Evolutionary conservation across 352 stramenopile species (phyloP), one percentile per base, ranked within the genome.

Genomic region (Globisporangium spinosum): DNA sequence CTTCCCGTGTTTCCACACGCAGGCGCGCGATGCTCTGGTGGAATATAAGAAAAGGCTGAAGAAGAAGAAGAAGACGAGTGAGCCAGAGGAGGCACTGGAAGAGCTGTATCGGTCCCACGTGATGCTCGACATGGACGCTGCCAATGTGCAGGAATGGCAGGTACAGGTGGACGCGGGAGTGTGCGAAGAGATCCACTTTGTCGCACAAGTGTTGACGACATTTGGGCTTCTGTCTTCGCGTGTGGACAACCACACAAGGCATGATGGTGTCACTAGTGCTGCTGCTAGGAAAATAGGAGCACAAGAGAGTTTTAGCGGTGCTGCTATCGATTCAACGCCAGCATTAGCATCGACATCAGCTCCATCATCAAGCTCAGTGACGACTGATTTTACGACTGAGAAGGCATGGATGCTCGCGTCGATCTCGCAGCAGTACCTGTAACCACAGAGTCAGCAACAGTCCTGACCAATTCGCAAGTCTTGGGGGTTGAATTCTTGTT

Each of bases 341-440:
- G 17, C 20, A 49, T 5, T n/a, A 38, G 56, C 23, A 53, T 0
- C 23, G n/a, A 3, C 38, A 13, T 5, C 49, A 59, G 55, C 23
- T 27, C 9, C 43, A 2, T 20, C 40, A 15, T 5, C 29, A 0
- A 32, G 7, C 29, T 38, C 32, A 12, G 32, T 10, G 5, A 10
- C 32, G 8, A 38, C 5, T 10, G 58, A 66, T 17, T 77, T 77
- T 27, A 73, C 65, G 0, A 62, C 71, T 22, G 53, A 77, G 43
- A 82, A 76, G 58, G 75, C 75, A 23, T 82, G 75, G 75, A 76
- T 82, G 70, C 60, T 82, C 25, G 70, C 75, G 13, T 65, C 75
- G 8, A 82, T 82, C 65, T 71, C 72, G 7, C 57, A 74, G 29
- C 62, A 76, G 66, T 82, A 79, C 43, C 66, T 79, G 22, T 75